These are phyloP conservation scores for Lathyrus aphaca DNA, from an alignment of 306 rosid species.

Conservation along the genomic window DNA sequence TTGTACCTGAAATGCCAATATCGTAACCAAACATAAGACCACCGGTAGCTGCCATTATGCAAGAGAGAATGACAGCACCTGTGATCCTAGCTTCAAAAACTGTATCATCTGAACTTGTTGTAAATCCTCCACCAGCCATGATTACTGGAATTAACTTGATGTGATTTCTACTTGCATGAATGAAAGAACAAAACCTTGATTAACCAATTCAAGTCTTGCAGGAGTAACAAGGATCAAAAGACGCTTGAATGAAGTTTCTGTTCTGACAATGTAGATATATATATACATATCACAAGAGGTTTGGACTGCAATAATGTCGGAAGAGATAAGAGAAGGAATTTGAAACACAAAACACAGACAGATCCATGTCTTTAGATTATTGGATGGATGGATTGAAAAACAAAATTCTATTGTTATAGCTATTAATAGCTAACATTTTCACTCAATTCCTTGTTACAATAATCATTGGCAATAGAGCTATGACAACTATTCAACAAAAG, in stretches of 20 bases:
- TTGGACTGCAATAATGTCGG: neutral
- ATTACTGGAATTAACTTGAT: neutral
- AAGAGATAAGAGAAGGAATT: neutral
- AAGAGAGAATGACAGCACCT: constrained; percentile 49
- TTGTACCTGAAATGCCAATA: constrained; percentile 58
- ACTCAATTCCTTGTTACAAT: no score
- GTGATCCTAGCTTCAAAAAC: constrained; percentile 59
- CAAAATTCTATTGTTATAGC: neutral
- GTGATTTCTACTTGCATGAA: neutral
- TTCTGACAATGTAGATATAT: neutral
- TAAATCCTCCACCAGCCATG: constrained; percentile 53
- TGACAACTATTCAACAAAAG: no score
- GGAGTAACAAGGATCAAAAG: no score
- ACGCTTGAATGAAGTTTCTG: neutral
- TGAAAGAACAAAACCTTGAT: neutral
- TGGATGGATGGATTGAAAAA: neutral
- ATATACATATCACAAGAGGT: neutral
- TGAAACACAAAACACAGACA: neutral
- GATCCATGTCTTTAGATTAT: neutral
- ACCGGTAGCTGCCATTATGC: constrained; percentile 61
- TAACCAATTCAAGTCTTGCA: neutral
- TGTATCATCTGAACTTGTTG: constrained; percentile 1
- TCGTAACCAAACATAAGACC: constrained; percentile 79
- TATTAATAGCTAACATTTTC: neutral
- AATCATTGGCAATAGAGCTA: no score